These are phyloP conservation scores for Ormosia semicastrata DNA, from an alignment of 306 rosid species.

Conservation along the genomic window DNA sequence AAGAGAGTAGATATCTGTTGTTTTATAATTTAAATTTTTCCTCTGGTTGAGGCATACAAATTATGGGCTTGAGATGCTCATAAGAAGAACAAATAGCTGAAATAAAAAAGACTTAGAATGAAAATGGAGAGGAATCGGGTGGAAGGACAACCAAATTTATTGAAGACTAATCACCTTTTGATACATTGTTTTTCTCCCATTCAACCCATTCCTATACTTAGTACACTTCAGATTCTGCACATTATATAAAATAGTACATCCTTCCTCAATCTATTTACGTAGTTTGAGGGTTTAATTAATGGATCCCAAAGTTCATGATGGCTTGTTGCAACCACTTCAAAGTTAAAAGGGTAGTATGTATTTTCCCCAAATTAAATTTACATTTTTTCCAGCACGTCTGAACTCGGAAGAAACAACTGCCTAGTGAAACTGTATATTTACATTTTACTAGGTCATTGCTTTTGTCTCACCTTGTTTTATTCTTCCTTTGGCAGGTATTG, in stretches of 20 bases:
- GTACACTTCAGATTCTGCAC: neutral
- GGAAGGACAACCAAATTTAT: neutral
- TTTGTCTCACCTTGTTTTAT: constrained; percentile 8
- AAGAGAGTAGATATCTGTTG: neutral
- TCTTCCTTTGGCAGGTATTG: constrained; percentile 61
- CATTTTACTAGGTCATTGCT: neutral
- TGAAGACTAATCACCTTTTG: neutral
- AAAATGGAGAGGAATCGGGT: neutral
- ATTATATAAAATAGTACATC: neutral
- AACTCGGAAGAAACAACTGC: neutral
- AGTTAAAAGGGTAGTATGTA: neutral
- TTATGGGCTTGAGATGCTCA: neutral
- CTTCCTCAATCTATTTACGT: neutral
- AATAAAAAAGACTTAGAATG: neutral
- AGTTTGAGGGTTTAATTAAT: neutral
- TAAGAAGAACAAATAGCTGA: constrained; percentile 8
- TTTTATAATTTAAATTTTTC: neutral
- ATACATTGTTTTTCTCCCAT: neutral
- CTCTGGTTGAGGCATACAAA: neutral
- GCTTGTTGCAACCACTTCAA: neutral
- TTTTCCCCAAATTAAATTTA: neutral
- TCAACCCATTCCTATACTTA: neutral
- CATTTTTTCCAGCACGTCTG: neutral
- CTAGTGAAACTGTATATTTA: neutral
- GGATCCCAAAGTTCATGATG: neutral